Evolutionary conservation across 805 yeast species (phyloP), one percentile per base, ranked within the genome.

Genomic region (Priceomyces haplophilus): DNA sequence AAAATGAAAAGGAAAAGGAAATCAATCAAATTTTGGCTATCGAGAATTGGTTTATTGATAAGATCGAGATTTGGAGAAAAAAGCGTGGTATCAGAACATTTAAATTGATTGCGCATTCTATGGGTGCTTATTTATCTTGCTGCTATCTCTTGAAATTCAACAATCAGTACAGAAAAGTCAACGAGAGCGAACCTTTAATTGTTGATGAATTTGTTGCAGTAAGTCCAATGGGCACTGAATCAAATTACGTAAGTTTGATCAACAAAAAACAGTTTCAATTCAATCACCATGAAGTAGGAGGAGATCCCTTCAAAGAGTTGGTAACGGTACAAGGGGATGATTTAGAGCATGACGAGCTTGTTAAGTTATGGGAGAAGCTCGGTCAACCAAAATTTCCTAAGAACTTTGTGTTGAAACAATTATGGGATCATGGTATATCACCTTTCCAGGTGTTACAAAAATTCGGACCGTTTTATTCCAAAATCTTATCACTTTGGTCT

Each of bases 181-280:
- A 19, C 3, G 44, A 41, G 7, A 46, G 47, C 15, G 49, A 40
- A 16, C 37, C 42, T 3, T 38, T 46, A 20, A 32, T 51, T 18
- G 68, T 56, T 21, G 55, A 43, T 33, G 56, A 48, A 29, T 59
- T 52, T 34, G 51, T 62, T 27, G 41, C 59, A 13, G 70, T 69
- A 3, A 67, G 73, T 48, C 74, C 75, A 3, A 63, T 69, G 73
- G 75, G 75, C 3, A 67, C 75, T 0, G 75, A 69, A 43, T 58
- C 72, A 11, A 67, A 63, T 41, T 51, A 51, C 23, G 44, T 49
- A 13, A 67, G 73, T 44, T 61, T 69, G 47, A 51, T 69, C 20
- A 66, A 56, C 41, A 48, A 58, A 42, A 53, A 54, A 29, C 48
- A 55, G 34, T 58, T 56, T 39, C 69, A 65, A 41, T 58, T 58